Conservation (phyloP, 1,284 basidiomycete species). For the Ustilago tritici region DNA sequence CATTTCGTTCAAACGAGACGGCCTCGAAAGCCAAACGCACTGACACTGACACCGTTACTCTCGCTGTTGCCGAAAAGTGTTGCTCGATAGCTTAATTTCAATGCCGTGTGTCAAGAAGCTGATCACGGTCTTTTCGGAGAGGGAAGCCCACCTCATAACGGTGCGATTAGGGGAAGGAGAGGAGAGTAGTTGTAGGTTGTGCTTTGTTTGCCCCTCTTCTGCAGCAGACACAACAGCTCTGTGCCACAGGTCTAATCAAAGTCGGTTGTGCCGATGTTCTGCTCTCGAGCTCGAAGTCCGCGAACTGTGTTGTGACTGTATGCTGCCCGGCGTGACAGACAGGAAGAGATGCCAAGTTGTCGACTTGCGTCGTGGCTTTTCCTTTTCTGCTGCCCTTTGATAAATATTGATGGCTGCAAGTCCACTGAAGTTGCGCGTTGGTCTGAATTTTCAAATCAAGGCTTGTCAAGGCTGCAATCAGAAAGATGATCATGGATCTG, state of each 20-base stretch:
- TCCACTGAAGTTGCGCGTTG: neutral
- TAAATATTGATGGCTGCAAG: neutral
- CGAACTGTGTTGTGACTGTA: neutral
- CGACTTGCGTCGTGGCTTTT: slow-evolving; percentile 27
- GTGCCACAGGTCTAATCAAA: slow-evolving; percentile 7
- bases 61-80: neutral
- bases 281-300: neutral
- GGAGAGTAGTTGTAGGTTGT: slow-evolving; percentile 1
- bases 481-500: slow-evolving; percentile 20
- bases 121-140: slow-evolving; percentile 14
- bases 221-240: slow-evolving; percentile 1
- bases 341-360: slow-evolving; percentile 11
- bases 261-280: slow-evolving; percentile 3
- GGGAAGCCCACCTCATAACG: neutral
- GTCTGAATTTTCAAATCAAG: too few species aligned
- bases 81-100: neutral
- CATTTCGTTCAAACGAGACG: slow-evolving; percentile 1
- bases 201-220: slow-evolving; percentile 15
- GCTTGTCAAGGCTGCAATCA: neutral
- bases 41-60: neutral
- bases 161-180: neutral
- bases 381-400: neutral
- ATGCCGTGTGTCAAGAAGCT: slow-evolving; percentile 27
- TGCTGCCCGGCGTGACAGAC: slow-evolving; percentile 4
- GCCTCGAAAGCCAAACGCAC: slow-evolving; percentile 10